Evolutionary conservation across 805 yeast species (phyloP).

Genomic region (Monosporozyma servazzii): DNA sequence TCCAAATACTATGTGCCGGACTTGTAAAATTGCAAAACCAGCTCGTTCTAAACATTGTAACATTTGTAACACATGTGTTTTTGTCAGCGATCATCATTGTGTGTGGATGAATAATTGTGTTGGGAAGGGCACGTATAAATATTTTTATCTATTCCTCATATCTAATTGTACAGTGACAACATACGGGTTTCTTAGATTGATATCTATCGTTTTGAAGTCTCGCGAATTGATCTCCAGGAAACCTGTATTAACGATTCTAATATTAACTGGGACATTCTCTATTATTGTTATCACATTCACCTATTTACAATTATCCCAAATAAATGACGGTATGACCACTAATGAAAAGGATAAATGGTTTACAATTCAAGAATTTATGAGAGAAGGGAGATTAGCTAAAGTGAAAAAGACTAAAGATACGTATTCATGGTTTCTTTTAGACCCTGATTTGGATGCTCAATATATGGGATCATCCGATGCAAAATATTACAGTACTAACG

Average conservation of each 20-base stretch:
- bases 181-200: slow-evolving; percentile 35
- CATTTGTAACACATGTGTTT: slow-evolving; percentile 54
- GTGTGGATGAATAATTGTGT: slow-evolving; percentile 67
- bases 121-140: slow-evolving; percentile 54
- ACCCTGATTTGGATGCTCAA: slow-evolving; percentile 2
- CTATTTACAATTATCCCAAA: slow-evolving; percentile 38
- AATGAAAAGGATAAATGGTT: slow-evolving; percentile 70
- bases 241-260: background rate
- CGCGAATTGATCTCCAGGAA: background rate
- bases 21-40: slow-evolving; percentile 56
- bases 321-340: slow-evolving; percentile 63
- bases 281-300: slow-evolving; percentile 39
- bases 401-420: background rate
- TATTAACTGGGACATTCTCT: slow-evolving; percentile 29
- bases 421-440: slow-evolving; percentile 14
- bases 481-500: slow-evolving; percentile 23
- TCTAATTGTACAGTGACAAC: slow-evolving; percentile 38
- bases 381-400: slow-evolving; percentile 31
- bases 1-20: slow-evolving; percentile 39
- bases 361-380: slow-evolving; percentile 44
- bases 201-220: slow-evolving; percentile 1
- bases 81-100: slow-evolving; percentile 67
- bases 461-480: background rate
- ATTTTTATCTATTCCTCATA: slow-evolving; percentile 48
- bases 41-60: slow-evolving; percentile 72